Evolutionary conservation across 768 basidiomycete species (phyloP).

Genomic region (Coprinopsis cinerea): DNA sequence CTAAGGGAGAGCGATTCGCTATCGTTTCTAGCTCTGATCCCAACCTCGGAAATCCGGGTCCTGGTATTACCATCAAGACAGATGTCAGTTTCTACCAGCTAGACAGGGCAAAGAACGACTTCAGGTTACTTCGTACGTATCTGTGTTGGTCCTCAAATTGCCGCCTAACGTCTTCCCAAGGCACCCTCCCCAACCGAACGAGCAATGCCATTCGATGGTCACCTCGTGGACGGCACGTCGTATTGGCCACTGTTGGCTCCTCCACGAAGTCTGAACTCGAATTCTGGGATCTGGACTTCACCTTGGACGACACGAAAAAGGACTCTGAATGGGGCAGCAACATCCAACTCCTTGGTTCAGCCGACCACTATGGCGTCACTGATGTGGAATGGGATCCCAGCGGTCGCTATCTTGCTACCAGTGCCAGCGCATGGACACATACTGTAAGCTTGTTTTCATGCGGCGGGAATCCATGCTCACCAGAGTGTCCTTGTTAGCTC

Average conservation of each 20-base stretch:
- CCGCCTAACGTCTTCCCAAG: constrained; percentile 30
- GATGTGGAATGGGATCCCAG: constrained; percentile 99
- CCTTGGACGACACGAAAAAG: constrained; percentile 48
- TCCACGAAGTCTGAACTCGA: constrained; percentile 95
- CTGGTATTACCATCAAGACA: constrained; percentile 93
- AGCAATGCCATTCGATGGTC: constrained; percentile 97
- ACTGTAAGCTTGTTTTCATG: constrained; percentile 45
- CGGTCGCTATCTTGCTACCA: constrained; percentile 88
- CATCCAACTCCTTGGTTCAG: constrained; percentile 78
- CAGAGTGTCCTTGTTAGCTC: constrained; percentile 45
- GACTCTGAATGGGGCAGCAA: constrained; percentile 77
- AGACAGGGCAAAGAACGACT: constrained; percentile 89
- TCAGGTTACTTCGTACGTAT: constrained; percentile 74
- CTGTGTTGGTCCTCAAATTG: constrained; percentile 6
- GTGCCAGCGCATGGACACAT: constrained; percentile 92
- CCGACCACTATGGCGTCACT: constrained; percentile 96
- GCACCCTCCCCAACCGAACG: constrained; percentile 72
- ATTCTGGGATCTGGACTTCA: constrained; percentile 98
- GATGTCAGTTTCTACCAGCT: constrained; percentile 95
- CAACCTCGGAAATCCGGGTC: constrained; percentile 83
- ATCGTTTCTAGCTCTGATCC: constrained; percentile 93
- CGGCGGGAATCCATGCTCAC: background rate
- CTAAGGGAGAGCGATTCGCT: constrained; percentile 93
- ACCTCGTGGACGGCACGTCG: constrained; percentile 91
- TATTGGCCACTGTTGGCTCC: constrained; percentile 93